These are phyloP conservation scores for Colletotrichum phormii DNA, from an alignment of 2,329 filamentous ascomycete genomes.

Conservation along the genomic window DNA sequence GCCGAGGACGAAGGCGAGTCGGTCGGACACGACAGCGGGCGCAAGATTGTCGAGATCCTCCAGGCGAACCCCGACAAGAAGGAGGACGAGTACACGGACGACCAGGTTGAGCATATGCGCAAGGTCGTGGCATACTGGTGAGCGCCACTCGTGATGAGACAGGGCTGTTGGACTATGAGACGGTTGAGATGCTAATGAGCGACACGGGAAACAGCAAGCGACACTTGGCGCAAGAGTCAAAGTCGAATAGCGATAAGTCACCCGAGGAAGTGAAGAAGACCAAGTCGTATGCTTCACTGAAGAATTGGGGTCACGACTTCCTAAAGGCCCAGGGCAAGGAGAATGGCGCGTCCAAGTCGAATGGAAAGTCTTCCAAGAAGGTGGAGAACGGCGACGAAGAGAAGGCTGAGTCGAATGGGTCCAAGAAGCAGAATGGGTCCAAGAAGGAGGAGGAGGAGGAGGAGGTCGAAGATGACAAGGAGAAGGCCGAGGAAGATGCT, in stretches of 20 bases:
- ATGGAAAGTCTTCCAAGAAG: constrained; percentile 4
- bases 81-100: constrained; percentile 66
- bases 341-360: constrained; percentile 13
- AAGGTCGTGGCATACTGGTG: constrained; percentile 72
- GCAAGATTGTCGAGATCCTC: constrained; percentile 72
- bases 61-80: constrained; percentile 70
- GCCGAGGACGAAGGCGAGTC: constrained; percentile 68
- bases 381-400: constrained; percentile 1
- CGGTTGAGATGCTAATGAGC: neutral
- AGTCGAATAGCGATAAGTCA: constrained; percentile 65
- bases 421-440: constrained; percentile 30
- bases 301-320: constrained; percentile 71
- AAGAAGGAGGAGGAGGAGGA: constrained; percentile 46
- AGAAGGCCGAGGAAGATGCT: constrained; percentile 40
- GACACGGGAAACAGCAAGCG: constrained; percentile 57
- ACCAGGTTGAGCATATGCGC: constrained; percentile 68
- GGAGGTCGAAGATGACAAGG: constrained; percentile 41
- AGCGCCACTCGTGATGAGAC: constrained; percentile 16
- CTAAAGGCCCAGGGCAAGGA: constrained; percentile 52
- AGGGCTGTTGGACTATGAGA: neutral
- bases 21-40: constrained; percentile 72
- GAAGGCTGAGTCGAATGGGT: constrained; percentile 9
- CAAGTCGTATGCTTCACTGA: constrained; percentile 68
- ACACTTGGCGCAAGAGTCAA: constrained; percentile 73
- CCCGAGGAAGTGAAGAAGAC: constrained; percentile 57